Evolutionary conservation across 805 yeast genomes (phyloP).

Genomic region (Ogataea polymorpha): DNA sequence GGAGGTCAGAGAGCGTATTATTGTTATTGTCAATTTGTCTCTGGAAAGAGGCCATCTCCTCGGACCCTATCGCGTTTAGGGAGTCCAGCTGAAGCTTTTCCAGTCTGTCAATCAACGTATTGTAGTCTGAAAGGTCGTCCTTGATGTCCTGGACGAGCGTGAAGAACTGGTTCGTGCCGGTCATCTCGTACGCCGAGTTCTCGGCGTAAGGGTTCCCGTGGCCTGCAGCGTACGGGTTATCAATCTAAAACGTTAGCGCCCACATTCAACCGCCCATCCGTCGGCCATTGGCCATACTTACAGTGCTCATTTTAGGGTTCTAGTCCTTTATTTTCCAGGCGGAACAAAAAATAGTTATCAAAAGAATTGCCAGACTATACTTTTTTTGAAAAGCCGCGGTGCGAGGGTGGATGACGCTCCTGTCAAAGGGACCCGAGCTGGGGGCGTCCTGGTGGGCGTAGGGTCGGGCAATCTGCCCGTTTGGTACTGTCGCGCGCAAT

Average conservation of each 20-base stretch:
- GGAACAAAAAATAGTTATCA: conserved; percentile 7
- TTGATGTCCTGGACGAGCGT: conserved; percentile 65
- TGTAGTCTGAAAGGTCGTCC: conserved; percentile 66
- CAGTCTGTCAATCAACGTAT: conserved; percentile 63
- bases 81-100: conserved; percentile 69
- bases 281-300: conserved; percentile 7
- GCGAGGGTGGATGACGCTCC: conserved; percentile 5
- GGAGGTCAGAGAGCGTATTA: conserved; percentile 75
- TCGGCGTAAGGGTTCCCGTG: conserved; percentile 23
- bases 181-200: conserved; percentile 19
- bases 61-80: conserved; percentile 69
- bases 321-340: conserved; percentile 1
- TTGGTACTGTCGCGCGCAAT: no score
- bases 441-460: no score
- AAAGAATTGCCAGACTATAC: conserved; percentile 6
- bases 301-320: conserved; percentile 14
- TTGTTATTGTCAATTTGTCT: conserved; percentile 74
- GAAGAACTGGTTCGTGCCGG: conserved; percentile 50
- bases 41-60: conserved; percentile 64
- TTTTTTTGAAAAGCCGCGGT: conserved; percentile 7
- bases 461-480: no score
- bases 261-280: conserved; percentile 3
- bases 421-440: not conserved
- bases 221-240: conserved; percentile 27
- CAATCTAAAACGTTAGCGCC: conserved; percentile 14